These are phyloP conservation scores for Naganishia onofrii DNA, from an alignment of 768 basidiomycete species.

Conservation along the genomic window DNA sequence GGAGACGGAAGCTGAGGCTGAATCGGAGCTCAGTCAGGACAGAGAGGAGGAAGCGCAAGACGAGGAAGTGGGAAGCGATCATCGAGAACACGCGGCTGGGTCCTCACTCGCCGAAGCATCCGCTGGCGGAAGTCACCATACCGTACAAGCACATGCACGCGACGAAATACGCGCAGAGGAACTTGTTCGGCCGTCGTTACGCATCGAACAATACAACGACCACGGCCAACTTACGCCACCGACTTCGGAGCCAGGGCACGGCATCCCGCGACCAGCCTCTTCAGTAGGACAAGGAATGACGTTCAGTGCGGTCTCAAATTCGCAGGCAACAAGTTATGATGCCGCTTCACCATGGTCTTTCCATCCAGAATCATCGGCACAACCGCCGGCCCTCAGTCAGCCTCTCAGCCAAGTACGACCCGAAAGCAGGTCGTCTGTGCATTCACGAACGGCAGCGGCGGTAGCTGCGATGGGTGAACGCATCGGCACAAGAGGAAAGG, in stretches of 20 bases:
- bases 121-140: background rate
- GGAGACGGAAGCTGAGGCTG: constrained; percentile 13
- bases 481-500: background rate
- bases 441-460: background rate
- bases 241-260: constrained; percentile 10
- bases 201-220: constrained; percentile 11
- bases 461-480: constrained; percentile 4
- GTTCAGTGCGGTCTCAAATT: background rate
- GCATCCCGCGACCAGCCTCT: background rate
- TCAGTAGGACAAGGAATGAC: background rate
- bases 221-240: constrained; percentile 21
- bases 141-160: background rate
- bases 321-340: constrained; percentile 20
- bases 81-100: background rate
- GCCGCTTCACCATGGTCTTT: constrained; percentile 24
- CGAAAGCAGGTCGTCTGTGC: background rate
- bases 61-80: background rate
- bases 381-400: background rate
- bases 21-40: background rate
- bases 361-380: background rate
- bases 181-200: background rate
- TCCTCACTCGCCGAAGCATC: background rate
- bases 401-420: constrained; percentile 1
- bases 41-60: background rate
- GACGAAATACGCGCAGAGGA: background rate